Base-by-base conservation (phyloP, 805 yeast species). In the Teunomyces funiuensis region DNA sequence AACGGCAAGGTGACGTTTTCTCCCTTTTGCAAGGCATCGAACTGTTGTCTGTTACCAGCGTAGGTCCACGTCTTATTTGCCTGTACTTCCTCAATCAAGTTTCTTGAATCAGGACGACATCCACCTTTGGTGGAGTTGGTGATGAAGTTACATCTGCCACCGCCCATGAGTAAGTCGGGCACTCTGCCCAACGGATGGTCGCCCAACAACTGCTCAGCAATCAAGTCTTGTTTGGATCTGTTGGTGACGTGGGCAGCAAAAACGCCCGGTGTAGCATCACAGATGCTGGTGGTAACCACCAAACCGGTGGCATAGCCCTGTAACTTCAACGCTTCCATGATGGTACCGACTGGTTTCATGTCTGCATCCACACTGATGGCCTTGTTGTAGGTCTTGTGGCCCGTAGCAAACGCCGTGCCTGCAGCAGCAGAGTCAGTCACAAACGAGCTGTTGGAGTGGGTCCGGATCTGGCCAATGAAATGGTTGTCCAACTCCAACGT, bases 351-450 rank as follows among this genome's bases (percentile, higher is more conserved):
- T 5, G 97, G 95, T n/a, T 56, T 51, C 37, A 74, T 70, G 22
- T 71, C 63, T 1, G 88, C 79, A 46, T 76, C 76, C 11, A 90
- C 96, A 15, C 88, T 95, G 58, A 90, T 85, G 10, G 96, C 97
- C n/a, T 93, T 93, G 60, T 90, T 90, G 65, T 87, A 88, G 5
- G 89, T 69, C 67, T 90, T 90, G 52, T 80, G 55, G 6, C 82
- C 91, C 61, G 96, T 88, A 0, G 95, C 74, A 55, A 88, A 90
- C 1, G 96, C 97, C 10, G 96, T 88, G 10, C 97, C 98, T n/a
- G 97, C 97, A 2, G 98, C 98, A 9, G 98, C 98, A 22, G 96
- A 86, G 60, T 90, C 98, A 0, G 98, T 90, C 45, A 90, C 79
- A 53, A 85, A 69, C 1, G 95, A 85, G 48, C 73, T 69, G 20